Conservation (phyloP, 1,139 yeast species). For the Hansenula lynferdii region DNA sequence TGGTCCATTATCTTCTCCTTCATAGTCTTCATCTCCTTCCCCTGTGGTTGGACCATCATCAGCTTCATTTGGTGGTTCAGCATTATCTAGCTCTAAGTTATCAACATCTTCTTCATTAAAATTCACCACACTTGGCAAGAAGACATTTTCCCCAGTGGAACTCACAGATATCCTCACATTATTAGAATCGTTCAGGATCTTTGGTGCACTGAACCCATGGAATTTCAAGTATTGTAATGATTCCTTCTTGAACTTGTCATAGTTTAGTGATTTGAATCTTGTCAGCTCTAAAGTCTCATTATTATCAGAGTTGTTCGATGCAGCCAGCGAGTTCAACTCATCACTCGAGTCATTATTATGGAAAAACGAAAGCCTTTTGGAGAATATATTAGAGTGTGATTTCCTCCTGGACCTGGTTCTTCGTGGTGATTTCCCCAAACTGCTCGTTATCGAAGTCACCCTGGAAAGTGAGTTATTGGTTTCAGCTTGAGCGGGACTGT, state of each 20-base stretch:
- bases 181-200: slow-evolving; percentile 10
- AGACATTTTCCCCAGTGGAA: slow-evolving; percentile 17
- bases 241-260: slow-evolving; percentile 16
- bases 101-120: slow-evolving; percentile 13
- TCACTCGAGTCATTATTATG: slow-evolving; percentile 1
- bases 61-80: slow-evolving; percentile 5
- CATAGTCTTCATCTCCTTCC: slow-evolving; percentile 2
- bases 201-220: slow-evolving; percentile 19
- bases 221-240: slow-evolving; percentile 13
- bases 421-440: too few species aligned
- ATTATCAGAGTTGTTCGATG: not conserved
- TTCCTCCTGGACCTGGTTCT: slow-evolving; percentile 1
- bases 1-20: slow-evolving; percentile 1
- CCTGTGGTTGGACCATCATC: not conserved
- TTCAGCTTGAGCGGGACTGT: not conserved
- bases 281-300: slow-evolving; percentile 8
- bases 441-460: slow-evolving; percentile 1
- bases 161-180: slow-evolving; percentile 11
- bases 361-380: slow-evolving; percentile 6
- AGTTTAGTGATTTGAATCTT: slow-evolving; percentile 15
- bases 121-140: slow-evolving; percentile 14
- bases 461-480: slow-evolving; percentile 6
- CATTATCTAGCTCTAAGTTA: slow-evolving; percentile 9
- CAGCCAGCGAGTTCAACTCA: slow-evolving; percentile 1
- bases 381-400: slow-evolving; percentile 2